Conservation (phyloP, 441 rosid genomes). For the Pelargonium fulgidum region DNA sequence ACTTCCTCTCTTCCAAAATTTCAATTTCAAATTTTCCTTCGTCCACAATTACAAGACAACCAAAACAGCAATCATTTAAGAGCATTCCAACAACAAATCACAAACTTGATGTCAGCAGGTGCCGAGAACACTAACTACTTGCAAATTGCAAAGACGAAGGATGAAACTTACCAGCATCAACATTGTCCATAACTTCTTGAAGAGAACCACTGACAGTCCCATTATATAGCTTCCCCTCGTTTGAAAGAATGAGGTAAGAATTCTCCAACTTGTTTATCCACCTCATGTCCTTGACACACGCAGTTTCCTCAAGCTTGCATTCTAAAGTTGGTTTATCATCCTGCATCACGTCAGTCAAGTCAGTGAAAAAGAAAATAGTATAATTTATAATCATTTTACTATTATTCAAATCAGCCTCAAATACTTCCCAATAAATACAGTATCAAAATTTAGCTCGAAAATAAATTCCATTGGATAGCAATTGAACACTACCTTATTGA, state of each 20-base stretch:
- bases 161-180: conserved; percentile 65
- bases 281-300: conserved; percentile 52
- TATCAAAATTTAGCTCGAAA: too few species aligned
- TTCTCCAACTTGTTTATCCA: conserved; percentile 53
- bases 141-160: background rate
- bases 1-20: too few species aligned
- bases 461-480: background rate
- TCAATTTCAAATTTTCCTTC: too few species aligned
- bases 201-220: conserved; percentile 44
- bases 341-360: conserved; percentile 28
- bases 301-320: conserved; percentile 42
- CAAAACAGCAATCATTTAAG: too few species aligned
- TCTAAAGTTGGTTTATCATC: conserved; percentile 41
- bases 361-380: conserved; percentile 9
- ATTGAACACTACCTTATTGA: conserved; percentile 39
- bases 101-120: background rate
- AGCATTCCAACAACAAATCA: too few species aligned
- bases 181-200: conserved; percentile 47
- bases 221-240: conserved; percentile 43
- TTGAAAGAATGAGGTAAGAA: conserved; percentile 57
- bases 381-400: background rate
- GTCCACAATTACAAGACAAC: too few species aligned
- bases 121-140: background rate
- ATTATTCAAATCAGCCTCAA: background rate
- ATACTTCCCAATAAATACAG: background rate